Evolutionary conservation across 495 filamentous ascomycete genomes (phyloP).

Genomic region (Penicillium maclennaniae): DNA sequence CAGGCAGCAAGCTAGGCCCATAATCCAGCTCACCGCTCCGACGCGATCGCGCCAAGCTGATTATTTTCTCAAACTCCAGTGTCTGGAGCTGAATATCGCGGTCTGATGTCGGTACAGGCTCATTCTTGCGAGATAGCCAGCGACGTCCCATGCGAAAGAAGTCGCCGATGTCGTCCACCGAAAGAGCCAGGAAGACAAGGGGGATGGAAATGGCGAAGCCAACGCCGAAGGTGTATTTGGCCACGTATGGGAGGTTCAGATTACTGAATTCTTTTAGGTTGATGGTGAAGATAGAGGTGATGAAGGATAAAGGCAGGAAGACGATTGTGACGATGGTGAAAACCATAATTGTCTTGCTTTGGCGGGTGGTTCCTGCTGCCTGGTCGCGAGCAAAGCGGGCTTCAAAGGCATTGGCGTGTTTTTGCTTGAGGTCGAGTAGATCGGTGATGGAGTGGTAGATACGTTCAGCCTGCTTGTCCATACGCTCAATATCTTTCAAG

Average conservation of each 20-base stretch:
- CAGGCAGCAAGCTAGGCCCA: constrained; percentile 28
- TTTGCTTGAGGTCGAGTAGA: constrained; percentile 59
- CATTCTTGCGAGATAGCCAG: constrained; percentile 21
- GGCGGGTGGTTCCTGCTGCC: constrained; percentile 59
- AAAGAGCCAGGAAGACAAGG: constrained; percentile 55
- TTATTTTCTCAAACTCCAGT: constrained; percentile 32
- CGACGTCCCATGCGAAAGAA: constrained; percentile 29
- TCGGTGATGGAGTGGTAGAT: constrained; percentile 62
- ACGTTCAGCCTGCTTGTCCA: constrained; percentile 64
- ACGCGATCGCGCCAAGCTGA: constrained; percentile 26
- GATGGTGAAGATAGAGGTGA: constrained; percentile 64
- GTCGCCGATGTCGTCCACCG: constrained; percentile 52
- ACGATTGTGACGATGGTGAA: constrained; percentile 71
- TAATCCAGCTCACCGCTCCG: constrained; percentile 31
- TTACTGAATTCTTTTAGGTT: constrained; percentile 52
- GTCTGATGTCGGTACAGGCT: not conserved
- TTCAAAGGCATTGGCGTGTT: constrained; percentile 69
- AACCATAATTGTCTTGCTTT: constrained; percentile 70
- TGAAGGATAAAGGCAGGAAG: constrained; percentile 65
- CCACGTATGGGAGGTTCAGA: constrained; percentile 54
- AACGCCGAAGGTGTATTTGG: constrained; percentile 63
- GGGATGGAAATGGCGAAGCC: constrained; percentile 64
- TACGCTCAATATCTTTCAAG: constrained; percentile 60
- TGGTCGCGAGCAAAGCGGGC: constrained; percentile 66
- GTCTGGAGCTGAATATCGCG: constrained; percentile 3